These are phyloP conservation scores for Heliamphora exappendiculata DNA, from an alignment of 148 eudicot species.

Conservation along the genomic window DNA sequence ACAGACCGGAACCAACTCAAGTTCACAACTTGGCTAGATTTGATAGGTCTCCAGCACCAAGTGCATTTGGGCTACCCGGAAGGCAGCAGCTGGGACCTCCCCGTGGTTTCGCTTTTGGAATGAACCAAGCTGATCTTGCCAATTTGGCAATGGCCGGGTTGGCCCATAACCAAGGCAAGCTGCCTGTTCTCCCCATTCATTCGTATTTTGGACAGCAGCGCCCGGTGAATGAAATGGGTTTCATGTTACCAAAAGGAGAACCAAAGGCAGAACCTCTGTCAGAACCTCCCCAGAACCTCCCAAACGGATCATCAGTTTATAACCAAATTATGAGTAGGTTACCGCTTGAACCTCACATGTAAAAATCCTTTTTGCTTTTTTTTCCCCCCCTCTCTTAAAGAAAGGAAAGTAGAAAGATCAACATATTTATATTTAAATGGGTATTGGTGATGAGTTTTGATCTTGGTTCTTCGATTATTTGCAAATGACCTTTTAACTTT, in stretches of 20 bases:
- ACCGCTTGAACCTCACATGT: slow-evolving; percentile 43
- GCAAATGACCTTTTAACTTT: not conserved
- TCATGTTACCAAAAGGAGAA: slow-evolving; percentile 34
- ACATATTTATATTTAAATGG: slow-evolving; percentile 7
- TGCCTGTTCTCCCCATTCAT: slow-evolving; percentile 21
- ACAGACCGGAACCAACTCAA: slow-evolving; percentile 33
- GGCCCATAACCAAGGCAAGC: slow-evolving; percentile 21
- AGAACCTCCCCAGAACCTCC: slow-evolving; percentile 26
- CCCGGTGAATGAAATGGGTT: slow-evolving; percentile 29
- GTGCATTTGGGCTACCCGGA: slow-evolving; percentile 23
- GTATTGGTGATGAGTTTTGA: slow-evolving; percentile 6
- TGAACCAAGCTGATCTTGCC: slow-evolving; percentile 33
- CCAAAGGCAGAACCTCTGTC: slow-evolving; percentile 39
- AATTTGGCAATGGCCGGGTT: slow-evolving; percentile 32
- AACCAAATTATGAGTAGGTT: slow-evolving; percentile 38
- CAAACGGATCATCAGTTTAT: slow-evolving; percentile 27
- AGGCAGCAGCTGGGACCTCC: slow-evolving; percentile 31
- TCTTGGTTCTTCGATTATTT: not conserved
- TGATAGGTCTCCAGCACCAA: slow-evolving; percentile 25
- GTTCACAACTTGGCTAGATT: slow-evolving; percentile 27
- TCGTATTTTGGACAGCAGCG: slow-evolving; percentile 21
- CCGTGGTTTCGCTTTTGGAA: slow-evolving; percentile 30
- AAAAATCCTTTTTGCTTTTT: slow-evolving; percentile 1
- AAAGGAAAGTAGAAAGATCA: slow-evolving; percentile 12
- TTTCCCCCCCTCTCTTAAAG: not conserved